Conservation (phyloP, 352 stramenopile genomes). For the Blastocystis sp. region DNA sequence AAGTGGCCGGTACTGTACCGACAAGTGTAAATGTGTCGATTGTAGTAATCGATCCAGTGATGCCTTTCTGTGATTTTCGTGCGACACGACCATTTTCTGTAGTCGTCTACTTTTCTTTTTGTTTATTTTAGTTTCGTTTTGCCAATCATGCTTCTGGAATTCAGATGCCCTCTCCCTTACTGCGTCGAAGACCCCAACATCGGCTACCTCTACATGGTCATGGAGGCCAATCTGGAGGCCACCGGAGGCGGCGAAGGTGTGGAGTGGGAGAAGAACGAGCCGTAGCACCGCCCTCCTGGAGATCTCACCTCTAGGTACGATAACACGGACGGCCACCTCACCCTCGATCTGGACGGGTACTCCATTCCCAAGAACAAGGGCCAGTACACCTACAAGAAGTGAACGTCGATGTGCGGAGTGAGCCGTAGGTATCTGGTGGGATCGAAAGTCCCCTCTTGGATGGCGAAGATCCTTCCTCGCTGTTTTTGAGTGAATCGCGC, state of each 20-base stretch:
- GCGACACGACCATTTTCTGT: not conserved
- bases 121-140: not conserved
- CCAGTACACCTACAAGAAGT: conserved; percentile 68
- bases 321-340: conserved; percentile 49
- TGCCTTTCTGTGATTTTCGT: conserved; percentile 25
- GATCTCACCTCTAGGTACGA: conserved; percentile 35
- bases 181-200: conserved; percentile 60
- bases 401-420: not conserved
- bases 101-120: not conserved
- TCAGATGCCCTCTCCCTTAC: conserved; percentile 65
- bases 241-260: conserved; percentile 58
- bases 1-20: conserved; percentile 32
- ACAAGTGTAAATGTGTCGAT: conserved; percentile 65
- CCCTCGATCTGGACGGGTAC: conserved; percentile 34
- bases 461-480: conserved; percentile 9
- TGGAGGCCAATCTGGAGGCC: conserved; percentile 55
- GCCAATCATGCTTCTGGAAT: conserved; percentile 61
- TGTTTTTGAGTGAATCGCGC: conserved; percentile 28
- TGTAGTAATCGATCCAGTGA: conserved; percentile 62
- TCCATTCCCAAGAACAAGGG: conserved; percentile 60
- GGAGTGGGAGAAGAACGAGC: conserved; percentile 58
- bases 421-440: conserved; percentile 44
- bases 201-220: conserved; percentile 68
- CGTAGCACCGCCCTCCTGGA: not conserved
- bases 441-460: conserved; percentile 46